Conservation (phyloP, 23 red algal genomes). For the Gracilariopsis chorda region DNA sequence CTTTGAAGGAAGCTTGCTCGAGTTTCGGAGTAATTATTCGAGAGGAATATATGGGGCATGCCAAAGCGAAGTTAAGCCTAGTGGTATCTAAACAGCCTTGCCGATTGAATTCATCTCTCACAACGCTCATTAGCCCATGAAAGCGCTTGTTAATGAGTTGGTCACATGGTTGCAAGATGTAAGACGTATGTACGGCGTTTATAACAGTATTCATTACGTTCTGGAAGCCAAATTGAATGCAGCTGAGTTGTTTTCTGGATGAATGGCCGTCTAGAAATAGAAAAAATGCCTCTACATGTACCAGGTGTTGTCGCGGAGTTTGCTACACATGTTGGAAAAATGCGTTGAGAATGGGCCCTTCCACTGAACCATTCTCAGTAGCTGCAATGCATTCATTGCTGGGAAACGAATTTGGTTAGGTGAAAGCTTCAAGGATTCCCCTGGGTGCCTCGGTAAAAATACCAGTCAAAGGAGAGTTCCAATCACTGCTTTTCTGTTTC, state of each 20-base stretch:
- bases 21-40: not conserved
- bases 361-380: not conserved
- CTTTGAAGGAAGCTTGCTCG: not conserved
- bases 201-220: not conserved
- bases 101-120: not conserved
- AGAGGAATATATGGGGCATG: not conserved
- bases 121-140: not conserved
- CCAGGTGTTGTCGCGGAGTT: not conserved
- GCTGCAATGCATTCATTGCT: no score
- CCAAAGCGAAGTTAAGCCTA: not conserved
- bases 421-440: no score
- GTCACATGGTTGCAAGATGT: not conserved
- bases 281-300: not conserved
- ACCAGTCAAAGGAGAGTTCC: no score
- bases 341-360: not conserved
- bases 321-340: not conserved
- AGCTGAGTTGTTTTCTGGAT: not conserved
- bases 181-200: not conserved
- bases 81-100: not conserved
- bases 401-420: no score
- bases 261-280: not conserved
- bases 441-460: no score
- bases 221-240: not conserved
- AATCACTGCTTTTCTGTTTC: not conserved
- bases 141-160: not conserved